phyloP scores from a whole-genome alignment of 2,329 filamentous ascomycete genomes.

The Colletotrichum sp. region DNA sequence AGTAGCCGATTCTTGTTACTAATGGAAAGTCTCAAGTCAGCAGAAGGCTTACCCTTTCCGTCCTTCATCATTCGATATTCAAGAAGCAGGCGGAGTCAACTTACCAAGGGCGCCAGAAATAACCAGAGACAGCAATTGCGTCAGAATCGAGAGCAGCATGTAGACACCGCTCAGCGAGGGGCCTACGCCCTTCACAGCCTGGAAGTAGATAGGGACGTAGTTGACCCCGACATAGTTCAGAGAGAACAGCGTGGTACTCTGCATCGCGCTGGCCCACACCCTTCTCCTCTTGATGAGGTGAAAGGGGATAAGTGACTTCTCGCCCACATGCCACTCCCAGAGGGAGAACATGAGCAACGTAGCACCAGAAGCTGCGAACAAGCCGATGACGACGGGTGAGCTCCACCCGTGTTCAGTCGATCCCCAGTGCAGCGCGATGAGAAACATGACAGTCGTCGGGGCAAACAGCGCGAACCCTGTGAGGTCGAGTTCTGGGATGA shows the following conservation, averaged over 20 bases:
- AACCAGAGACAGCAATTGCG: not conserved
- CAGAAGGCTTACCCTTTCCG: not conserved
- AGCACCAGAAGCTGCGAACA: not conserved
- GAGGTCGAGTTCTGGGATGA: not conserved
- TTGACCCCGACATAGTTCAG: not conserved
- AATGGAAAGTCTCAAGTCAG: no score
- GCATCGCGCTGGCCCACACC: not conserved
- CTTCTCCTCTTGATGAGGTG: not conserved
- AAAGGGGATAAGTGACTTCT: not conserved
- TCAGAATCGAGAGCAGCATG: not conserved
- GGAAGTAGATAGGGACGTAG: not conserved
- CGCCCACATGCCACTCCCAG: not conserved
- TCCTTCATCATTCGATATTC: not conserved
- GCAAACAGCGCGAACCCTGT: not conserved
- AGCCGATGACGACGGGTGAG: not conserved
- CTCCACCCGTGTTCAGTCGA: not conserved
- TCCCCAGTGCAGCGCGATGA: not conserved
- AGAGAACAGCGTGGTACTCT: not conserved
- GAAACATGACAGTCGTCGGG: not conserved
- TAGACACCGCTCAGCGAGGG: not conserved
- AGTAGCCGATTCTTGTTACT: not conserved
- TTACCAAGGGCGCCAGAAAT: not conserved
- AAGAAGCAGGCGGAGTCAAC: not conserved
- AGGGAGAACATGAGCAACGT: accelerated
- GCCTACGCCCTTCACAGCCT: not conserved